Conservation (phyloP, 768 basidiomycete genomes). For the Russula virescens region DNA sequence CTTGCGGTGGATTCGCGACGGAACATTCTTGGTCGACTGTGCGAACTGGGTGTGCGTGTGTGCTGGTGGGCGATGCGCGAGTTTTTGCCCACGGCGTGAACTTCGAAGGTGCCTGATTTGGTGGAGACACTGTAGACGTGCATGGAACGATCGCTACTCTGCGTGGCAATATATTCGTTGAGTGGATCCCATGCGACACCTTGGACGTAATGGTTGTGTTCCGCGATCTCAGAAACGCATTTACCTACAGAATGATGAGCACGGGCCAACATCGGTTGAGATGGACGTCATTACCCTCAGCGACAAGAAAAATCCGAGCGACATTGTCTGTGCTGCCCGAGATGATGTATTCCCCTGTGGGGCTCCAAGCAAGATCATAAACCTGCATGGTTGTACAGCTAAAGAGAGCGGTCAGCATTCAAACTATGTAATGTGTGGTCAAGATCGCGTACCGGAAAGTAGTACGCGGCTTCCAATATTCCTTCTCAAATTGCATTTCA, state of each 20-base stretch:
- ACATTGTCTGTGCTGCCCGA: conserved; percentile 98
- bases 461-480: conserved; percentile 88
- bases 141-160: conserved; percentile 94
- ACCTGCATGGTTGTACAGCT: conserved; percentile 95
- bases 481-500: conserved; percentile 85
- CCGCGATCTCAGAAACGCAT: conserved; percentile 84
- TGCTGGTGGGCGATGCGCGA: conserved; percentile 68
- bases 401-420: not conserved
- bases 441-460: conserved; percentile 62
- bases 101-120: conserved; percentile 78
- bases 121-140: conserved; percentile 84
- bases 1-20: conserved; percentile 70
- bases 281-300: conserved; percentile 37
- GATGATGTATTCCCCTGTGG: conserved; percentile 87
- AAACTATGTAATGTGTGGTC: not conserved
- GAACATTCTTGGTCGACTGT: conserved; percentile 52
- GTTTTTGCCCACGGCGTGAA: conserved; percentile 88
- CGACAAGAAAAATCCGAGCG: conserved; percentile 73
- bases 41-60: conserved; percentile 60
- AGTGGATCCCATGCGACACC: conserved; percentile 99
- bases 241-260: conserved; percentile 48
- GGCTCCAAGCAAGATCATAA: conserved; percentile 97
- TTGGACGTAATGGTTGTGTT: conserved; percentile 96
- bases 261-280: not conserved
- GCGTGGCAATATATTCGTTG: conserved; percentile 96